Percentiles rank a stretch among this genome's conserved stretches.
phyloP scores from a whole-genome alignment of 108 stramenopile species.

The Cyclotella distinguenda region DNA sequence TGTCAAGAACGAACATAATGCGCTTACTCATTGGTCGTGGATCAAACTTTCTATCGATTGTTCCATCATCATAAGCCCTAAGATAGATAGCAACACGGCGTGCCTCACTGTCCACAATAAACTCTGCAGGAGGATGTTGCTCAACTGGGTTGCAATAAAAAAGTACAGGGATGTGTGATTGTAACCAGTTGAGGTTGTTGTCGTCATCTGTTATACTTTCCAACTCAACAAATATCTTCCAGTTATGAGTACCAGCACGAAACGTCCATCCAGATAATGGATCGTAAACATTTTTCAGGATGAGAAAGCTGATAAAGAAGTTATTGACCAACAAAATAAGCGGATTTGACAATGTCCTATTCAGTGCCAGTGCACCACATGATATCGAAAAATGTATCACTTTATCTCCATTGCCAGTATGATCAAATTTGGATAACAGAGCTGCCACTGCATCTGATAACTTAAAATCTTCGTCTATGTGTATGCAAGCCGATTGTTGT shows the following conservation, averaged over 20 bases:
- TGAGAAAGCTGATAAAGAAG: conserved; percentile 25
- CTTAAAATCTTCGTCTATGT: conserved; percentile 29
- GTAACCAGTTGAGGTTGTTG: conserved; percentile 3
- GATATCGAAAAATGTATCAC: conserved; percentile 22
- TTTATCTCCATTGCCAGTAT: neutral
- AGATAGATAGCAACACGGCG: conserved; percentile 25
- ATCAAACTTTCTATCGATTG: conserved; percentile 33
- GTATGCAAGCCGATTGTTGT: conserved; percentile 9
- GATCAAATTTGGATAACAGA: conserved; percentile 7
- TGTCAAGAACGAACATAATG: conserved; percentile 27
- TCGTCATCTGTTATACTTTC: conserved; percentile 8
- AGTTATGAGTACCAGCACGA: conserved; percentile 5
- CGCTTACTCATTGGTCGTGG: conserved; percentile 2
- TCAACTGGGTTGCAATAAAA: neutral
- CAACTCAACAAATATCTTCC: conserved; percentile 20
- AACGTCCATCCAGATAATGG: conserved; percentile 19
- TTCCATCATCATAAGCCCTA: conserved; percentile 27
- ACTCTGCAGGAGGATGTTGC: conserved; percentile 17
- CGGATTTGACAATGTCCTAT: neutral
- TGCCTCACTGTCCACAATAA: conserved; percentile 12
- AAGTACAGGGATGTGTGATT: conserved; percentile 19
- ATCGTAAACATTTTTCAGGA: conserved; percentile 15
- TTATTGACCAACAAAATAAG: conserved; percentile 12
- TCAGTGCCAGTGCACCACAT: neutral
- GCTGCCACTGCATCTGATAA: conserved; percentile 4